phyloP scores from a whole-genome alignment of 2,329 filamentous ascomycete species.

The Diaporthe citri region DNA sequence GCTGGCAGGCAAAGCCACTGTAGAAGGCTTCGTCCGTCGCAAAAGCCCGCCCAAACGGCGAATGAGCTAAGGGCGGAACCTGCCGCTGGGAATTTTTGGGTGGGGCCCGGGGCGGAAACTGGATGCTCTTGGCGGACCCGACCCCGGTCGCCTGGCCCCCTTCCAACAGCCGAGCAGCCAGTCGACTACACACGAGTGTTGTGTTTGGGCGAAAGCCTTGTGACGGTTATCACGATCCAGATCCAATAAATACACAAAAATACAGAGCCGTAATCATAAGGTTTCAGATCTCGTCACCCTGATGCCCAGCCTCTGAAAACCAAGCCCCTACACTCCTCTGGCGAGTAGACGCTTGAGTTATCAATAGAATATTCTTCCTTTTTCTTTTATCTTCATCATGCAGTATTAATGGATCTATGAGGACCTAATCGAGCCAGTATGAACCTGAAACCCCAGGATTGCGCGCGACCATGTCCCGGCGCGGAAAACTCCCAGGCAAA shows the following conservation, averaged over 20 bases:
- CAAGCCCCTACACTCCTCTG: neutral
- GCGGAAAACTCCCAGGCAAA: neutral
- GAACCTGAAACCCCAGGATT: constrained; percentile 5
- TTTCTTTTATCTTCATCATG: neutral
- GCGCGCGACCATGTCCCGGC: neutral
- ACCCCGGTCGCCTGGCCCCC: neutral
- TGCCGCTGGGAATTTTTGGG: constrained; percentile 36
- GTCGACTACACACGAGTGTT: neutral
- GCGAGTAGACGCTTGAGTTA: neutral
- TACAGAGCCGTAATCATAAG: neutral
- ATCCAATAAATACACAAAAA: neutral
- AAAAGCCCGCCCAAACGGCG: neutral
- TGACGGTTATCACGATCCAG: neutral
- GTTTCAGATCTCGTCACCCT: too few relatives aligned
- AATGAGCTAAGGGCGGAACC: constrained; percentile 13
- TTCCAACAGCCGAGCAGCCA: neutral
- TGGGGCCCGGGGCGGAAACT: constrained; percentile 1
- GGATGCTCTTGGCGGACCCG: neutral
- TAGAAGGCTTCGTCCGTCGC: constrained; percentile 15
- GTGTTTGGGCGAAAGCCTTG: accelerated
- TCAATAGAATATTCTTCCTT: neutral
- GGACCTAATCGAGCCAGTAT: constrained; percentile 10
- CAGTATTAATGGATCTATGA: constrained; percentile 26
- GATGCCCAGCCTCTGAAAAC: neutral
- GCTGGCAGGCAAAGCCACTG: neutral